Base-by-base conservation (phyloP, 352 stramenopile genomes). In the Phytophthora constricta region DNA sequence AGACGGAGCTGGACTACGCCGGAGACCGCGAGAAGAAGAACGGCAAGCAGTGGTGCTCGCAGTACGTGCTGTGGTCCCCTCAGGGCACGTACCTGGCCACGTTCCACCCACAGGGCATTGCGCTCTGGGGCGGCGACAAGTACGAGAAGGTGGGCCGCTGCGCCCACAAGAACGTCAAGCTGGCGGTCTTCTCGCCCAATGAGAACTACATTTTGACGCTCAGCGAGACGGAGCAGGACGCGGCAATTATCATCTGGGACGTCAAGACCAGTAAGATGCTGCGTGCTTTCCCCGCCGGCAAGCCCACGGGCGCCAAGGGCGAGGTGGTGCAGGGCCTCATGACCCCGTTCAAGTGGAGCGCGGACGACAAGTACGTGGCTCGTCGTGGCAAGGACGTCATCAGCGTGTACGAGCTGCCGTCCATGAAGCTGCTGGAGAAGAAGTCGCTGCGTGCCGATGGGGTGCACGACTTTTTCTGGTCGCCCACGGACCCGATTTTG, bases 131-230 rank as follows among this genome's bases (percentile, higher is more conserved):
- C 31, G 97, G 97, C 37, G 84, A 95, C 55, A 93, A 96, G 56
- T 99, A 99, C 77, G 91, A 99, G 65, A 99, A 99, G 76, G 76
- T 98, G n/a, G 95, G 84, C n/a, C 88, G 97, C 19, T 99, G 99
- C 69, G 87, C 95, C 31, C 96, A 98, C 76, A 88, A 91, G 26
- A 97, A 97, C 60, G 97, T 99, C 61, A 97, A 98, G 77, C 84
- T 97, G 28, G 84, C 98, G 5, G 74, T 98, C 17, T 99, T 99
- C 68, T 98, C 86, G 58, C 95, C 96, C 19, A 87, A 98, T 56
- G 97, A 99, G 71, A 98, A 97, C 64, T 99, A 99, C 79, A 69
- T 99, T 16, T 73, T 99, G 45, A 99, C 97, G 9, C 91, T 97
- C 50, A 98, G 97, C 69, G 98, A 98, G 68, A 87, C 92, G 33